Evolutionary conservation across 306 rosid species (phyloP).

Genomic region (Castanospermum australe): DNA sequence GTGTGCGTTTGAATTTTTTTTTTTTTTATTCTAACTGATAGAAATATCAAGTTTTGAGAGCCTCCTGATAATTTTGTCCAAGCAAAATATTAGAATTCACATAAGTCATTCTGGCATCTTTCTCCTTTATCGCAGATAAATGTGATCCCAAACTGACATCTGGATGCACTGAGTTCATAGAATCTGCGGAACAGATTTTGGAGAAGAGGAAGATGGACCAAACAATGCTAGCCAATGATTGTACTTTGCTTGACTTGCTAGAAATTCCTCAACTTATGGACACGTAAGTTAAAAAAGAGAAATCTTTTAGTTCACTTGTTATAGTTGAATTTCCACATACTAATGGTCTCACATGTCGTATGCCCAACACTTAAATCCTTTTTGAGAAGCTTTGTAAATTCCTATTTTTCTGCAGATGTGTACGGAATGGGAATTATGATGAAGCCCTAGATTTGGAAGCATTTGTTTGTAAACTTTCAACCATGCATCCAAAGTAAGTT

Average conservation of each 20-base stretch:
- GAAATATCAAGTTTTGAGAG: not conserved
- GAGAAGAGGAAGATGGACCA: conserved; percentile 98
- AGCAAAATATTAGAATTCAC: too few relatives aligned
- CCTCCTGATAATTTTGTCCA: not conserved
- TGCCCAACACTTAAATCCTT: not conserved
- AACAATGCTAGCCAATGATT: conserved; percentile 86
- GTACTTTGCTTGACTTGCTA: conserved; percentile 95
- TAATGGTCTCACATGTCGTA: not conserved
- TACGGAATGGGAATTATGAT: conserved; percentile 94
- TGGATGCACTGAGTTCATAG: conserved; percentile 89
- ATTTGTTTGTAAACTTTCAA: conserved; percentile 83
- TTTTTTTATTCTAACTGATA: not conserved
- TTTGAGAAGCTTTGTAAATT: conserved; percentile 22
- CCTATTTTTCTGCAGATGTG: conserved; percentile 63
- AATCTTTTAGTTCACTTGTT: not conserved
- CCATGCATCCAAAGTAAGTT: conserved; percentile 94
- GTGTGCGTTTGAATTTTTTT: not conserved
- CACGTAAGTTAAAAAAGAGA: conserved; percentile 52
- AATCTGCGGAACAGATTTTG: conserved; percentile 83
- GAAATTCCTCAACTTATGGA: conserved; percentile 98
- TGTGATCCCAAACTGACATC: conserved; percentile 83
- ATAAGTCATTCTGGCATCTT: conserved; percentile 24
- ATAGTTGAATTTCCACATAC: not conserved
- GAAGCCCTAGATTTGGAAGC: conserved; percentile 99
- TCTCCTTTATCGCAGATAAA: conserved; percentile 55